Evolutionary conservation across 1,284 basidiomycete genomes (phyloP).

Genomic region (Fomitiporia mediterranea): DNA sequence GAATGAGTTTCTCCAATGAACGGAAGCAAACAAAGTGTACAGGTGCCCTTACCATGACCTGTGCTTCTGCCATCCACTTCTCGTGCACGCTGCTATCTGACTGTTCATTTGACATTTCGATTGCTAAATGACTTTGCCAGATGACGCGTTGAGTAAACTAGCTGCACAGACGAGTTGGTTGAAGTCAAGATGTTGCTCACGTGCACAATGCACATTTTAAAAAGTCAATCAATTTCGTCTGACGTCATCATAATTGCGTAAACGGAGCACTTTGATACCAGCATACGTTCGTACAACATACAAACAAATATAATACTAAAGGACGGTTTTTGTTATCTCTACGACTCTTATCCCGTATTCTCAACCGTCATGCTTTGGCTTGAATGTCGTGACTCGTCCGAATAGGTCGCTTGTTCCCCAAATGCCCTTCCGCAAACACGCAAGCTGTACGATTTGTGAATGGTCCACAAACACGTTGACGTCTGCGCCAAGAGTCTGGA

Average conservation of each 20-base stretch:
- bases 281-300: too few species aligned
- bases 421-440: constrained; percentile 41
- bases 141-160: too few species aligned
- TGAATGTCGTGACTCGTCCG: constrained; percentile 34
- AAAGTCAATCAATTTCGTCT: too few species aligned
- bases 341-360: not conserved
- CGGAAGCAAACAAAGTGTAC: not conserved
- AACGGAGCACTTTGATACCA: not conserved
- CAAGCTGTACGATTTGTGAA: constrained; percentile 43
- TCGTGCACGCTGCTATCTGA: constrained; percentile 3
- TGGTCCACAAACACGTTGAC: constrained; percentile 46
- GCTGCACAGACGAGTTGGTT: too few species aligned
- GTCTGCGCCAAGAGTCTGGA: constrained; percentile 42
- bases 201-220: too few species aligned
- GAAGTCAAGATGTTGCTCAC: too few species aligned
- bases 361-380: not conserved
- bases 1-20: not conserved
- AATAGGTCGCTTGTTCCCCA: constrained; percentile 44
- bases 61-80: constrained; percentile 18
- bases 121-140: too few species aligned
- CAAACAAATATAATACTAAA: too few species aligned
- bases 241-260: not conserved
- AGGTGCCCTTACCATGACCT: constrained; percentile 10
- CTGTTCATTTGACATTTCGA: not conserved
- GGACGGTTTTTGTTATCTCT: too few species aligned